phyloP scores from a whole-genome alignment of 129 eudicot genomes.

The Saussurea involucrata region DNA sequence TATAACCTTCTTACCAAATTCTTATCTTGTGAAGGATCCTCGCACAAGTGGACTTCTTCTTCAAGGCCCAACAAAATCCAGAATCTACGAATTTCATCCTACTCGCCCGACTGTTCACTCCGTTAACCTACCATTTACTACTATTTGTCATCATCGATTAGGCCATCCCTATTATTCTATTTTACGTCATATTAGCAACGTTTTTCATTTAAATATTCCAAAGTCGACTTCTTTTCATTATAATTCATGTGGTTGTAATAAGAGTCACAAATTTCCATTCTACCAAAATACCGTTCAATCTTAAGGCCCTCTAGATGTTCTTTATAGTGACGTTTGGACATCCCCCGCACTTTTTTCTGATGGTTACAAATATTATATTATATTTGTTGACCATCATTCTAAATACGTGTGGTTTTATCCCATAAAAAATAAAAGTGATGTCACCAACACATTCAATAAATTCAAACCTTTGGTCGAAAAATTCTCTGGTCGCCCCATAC shows the following conservation, averaged over 20 bases:
- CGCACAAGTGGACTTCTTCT: no score
- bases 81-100: background rate
- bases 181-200: background rate
- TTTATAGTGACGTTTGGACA: constrained; percentile 3
- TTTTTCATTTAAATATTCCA: background rate
- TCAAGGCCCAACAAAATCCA: background rate
- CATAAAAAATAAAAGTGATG: no score
- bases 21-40: no score
- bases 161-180: background rate
- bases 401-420: no score
- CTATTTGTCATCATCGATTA: background rate
- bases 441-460: no score
- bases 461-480: no score
- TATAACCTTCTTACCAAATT: no score
- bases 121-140: background rate
- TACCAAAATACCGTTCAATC: background rate
- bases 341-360: background rate
- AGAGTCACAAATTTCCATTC: no score
- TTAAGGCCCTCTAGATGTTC: background rate
- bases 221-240: background rate
- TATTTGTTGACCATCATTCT: background rate
- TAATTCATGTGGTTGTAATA: no score
- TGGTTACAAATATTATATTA: constrained; percentile 1
- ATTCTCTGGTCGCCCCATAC: no score
- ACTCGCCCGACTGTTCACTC: no score